Conservation (phyloP, 805 yeast genomes). For the Metschnikowia drakensbergensis region DNA sequence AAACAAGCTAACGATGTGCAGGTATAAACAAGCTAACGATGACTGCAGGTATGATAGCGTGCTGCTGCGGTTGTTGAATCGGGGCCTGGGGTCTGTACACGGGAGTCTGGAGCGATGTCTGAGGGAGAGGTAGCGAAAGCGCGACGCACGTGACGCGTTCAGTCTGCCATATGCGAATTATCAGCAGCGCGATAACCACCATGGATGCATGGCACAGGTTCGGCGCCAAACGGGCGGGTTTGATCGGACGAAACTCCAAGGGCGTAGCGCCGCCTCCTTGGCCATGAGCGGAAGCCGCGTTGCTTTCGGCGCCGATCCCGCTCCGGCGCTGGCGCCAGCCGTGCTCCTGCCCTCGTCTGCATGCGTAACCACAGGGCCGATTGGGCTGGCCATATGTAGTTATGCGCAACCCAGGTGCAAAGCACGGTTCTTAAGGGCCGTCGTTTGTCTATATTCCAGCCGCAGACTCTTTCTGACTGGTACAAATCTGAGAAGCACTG, state of each 20-base stretch:
- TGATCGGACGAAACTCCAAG: too few relatives aligned
- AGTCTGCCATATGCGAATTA: not conserved
- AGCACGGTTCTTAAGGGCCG: not conserved
- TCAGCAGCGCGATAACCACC: not conserved
- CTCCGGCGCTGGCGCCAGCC: not conserved
- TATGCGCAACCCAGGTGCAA: constrained; percentile 1
- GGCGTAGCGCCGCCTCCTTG: too few relatives aligned
- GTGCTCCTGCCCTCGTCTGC: not conserved
- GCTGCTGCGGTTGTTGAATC: not conserved
- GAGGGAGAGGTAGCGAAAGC: not conserved
- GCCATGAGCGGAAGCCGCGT: too few relatives aligned
- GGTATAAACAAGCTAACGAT: too few relatives aligned
- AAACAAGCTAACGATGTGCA: too few relatives aligned
- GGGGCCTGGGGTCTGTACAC: too few relatives aligned
- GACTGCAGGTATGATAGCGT: too few relatives aligned
- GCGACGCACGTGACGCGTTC: not conserved
- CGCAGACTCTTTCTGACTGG: not conserved
- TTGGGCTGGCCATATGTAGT: not conserved
- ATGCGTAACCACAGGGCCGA: constrained; percentile 1
- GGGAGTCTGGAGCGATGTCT: too few relatives aligned
- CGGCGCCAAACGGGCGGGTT: too few relatives aligned
- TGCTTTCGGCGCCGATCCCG: too few relatives aligned
- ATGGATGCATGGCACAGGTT: not conserved
- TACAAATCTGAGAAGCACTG: too few relatives aligned
- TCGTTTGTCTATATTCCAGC: too few relatives aligned